These are phyloP conservation scores for Cnidoscolus chayamansa DNA, from an alignment of 441 rosid genomes.

Conservation along the genomic window DNA sequence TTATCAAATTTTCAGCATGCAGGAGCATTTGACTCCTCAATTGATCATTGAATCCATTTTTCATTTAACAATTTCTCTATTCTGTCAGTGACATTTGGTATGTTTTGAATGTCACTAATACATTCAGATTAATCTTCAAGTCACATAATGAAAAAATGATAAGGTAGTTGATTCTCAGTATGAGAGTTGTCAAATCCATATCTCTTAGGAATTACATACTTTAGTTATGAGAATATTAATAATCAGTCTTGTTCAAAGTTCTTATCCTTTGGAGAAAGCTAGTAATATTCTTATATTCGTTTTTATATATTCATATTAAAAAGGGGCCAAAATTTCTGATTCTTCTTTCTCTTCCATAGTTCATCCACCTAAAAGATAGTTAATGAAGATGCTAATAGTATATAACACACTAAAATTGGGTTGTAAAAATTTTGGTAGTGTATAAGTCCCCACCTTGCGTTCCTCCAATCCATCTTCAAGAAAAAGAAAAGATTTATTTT, in stretches of 20 bases:
- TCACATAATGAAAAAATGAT: not conserved
- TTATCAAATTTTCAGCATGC: not conserved
- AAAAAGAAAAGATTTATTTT: not conserved
- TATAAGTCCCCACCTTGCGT: not conserved
- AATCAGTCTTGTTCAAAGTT: not conserved
- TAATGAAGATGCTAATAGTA: not conserved
- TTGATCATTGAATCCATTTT: not conserved
- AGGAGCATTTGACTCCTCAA: not conserved
- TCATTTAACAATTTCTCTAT: not conserved
- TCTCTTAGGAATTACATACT: constrained; percentile 4
- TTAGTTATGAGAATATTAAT: not conserved
- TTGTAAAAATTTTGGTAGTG: not conserved
- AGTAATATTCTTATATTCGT: not conserved
- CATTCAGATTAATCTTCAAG: not conserved
- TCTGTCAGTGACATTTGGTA: not conserved
- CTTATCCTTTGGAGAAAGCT: not conserved
- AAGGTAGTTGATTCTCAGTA: not conserved
- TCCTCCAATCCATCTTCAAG: not conserved
- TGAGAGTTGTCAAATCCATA: not conserved
- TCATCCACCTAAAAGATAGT: not conserved
- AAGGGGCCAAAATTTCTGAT: not conserved
- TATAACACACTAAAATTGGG: not conserved
- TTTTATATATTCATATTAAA: not conserved
- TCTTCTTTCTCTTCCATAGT: not conserved
- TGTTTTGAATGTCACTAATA: not conserved